Percentiles rank a stretch among this genome's conserved stretches.
phyloP scores from a whole-genome alignment of 225 moss, liverwort and hornwort genomes.

The Sphagnum contortum region DNA sequence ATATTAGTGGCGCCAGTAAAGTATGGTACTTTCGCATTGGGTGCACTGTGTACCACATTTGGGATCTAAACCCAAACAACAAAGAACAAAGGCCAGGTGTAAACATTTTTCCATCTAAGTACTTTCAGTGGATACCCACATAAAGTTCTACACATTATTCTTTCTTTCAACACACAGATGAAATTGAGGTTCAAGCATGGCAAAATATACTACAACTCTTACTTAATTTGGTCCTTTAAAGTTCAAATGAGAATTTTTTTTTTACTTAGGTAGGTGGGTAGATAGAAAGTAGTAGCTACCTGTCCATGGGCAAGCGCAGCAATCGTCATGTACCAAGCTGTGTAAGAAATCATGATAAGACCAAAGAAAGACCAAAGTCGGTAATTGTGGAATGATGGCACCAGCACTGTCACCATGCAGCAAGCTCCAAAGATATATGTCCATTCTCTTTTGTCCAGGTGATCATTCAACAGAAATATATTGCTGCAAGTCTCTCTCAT shows the following conservation, averaged over 20 bases:
- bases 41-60: conserved; percentile 21
- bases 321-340: conserved; percentile 30
- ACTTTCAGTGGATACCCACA: too few relatives aligned
- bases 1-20: conserved; percentile 69
- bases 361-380: conserved; percentile 40
- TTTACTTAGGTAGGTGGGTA: too few relatives aligned
- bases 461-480: too few relatives aligned
- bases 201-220: too few relatives aligned
- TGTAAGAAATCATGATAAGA: conserved; percentile 40
- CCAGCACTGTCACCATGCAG: conserved; percentile 42
- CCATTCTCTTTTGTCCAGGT: conserved; percentile 52
- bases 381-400: conserved; percentile 49
- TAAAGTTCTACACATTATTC: too few relatives aligned
- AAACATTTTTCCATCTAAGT: too few relatives aligned
- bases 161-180: too few relatives aligned
- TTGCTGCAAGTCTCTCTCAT: too few relatives aligned
- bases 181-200: too few relatives aligned
- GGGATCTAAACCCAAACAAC: not conserved
- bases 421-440: conserved; percentile 42
- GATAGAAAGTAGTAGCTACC: conserved; percentile 10
- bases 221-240: too few relatives aligned
- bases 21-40: conserved; percentile 33
- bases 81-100: too few relatives aligned
- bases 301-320: conserved; percentile 32
- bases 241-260: too few relatives aligned